Conservation (phyloP, 306 rosid species). For the Quercus dentata region DNA sequence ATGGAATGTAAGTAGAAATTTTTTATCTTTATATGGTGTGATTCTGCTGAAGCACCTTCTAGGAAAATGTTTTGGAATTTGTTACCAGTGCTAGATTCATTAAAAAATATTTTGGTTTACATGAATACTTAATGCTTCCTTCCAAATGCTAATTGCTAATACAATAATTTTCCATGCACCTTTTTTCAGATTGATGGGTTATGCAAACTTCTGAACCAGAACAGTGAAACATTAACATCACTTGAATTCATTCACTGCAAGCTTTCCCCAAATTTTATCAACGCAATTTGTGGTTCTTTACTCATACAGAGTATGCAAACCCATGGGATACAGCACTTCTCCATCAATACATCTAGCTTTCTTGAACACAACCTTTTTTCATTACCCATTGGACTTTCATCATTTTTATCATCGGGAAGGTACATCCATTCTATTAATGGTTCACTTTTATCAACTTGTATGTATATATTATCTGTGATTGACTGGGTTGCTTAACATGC, state of each 20-base stretch:
- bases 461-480: background rate
- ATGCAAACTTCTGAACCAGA: constrained; percentile 74
- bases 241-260: constrained; percentile 76
- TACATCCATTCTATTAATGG: constrained; percentile 6
- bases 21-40: constrained; percentile 15
- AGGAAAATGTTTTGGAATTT: background rate
- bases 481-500: background rate
- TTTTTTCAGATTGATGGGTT: constrained; percentile 66
- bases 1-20: constrained; percentile 6
- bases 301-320: constrained; percentile 34
- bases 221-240: constrained; percentile 61
- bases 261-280: constrained; percentile 48
- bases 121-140: constrained; percentile 19
- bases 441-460: background rate
- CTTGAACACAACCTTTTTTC: constrained; percentile 37
- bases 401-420: constrained; percentile 85
- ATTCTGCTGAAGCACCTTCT: constrained; percentile 7
- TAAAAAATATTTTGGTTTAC: background rate
- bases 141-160: constrained; percentile 6
- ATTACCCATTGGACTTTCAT: constrained; percentile 62
- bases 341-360: constrained; percentile 53
- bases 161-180: constrained; percentile 32
- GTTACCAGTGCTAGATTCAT: background rate
- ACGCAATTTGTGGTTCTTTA: constrained; percentile 58
- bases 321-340: constrained; percentile 65